Evolutionary conservation across 108 stramenopile genomes (phyloP).

Genomic region (Cyclotella atomus): DNA sequence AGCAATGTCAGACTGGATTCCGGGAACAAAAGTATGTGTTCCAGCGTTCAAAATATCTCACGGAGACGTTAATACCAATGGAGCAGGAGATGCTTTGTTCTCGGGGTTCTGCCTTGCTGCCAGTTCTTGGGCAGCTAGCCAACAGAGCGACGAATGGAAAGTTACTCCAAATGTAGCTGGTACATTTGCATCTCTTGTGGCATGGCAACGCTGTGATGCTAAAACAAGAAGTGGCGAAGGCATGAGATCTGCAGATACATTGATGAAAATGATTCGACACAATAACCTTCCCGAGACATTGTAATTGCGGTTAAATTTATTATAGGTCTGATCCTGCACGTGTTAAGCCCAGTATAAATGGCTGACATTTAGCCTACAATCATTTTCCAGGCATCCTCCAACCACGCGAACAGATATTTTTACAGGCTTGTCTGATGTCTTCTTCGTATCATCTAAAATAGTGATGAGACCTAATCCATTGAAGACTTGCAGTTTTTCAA

Average conservation of each 20-base stretch:
- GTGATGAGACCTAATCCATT: constrained; percentile 44
- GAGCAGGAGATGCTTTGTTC: constrained; percentile 56
- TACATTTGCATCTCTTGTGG: constrained; percentile 43
- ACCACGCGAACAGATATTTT: constrained; percentile 68
- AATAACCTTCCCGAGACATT: constrained; percentile 25
- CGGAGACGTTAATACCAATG: constrained; percentile 47
- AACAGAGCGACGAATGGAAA: constrained; percentile 20
- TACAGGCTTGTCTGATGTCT: constrained; percentile 56
- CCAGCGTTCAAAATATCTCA: constrained; percentile 44
- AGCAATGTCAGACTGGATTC: constrained; percentile 31
- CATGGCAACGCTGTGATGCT: constrained; percentile 42
- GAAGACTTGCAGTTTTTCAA: constrained; percentile 43
- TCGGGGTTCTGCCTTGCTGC: constrained; percentile 53
- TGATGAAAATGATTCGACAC: constrained; percentile 30
- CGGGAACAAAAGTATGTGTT: constrained; percentile 32
- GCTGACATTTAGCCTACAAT: constrained; percentile 51
- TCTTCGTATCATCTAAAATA: constrained; percentile 66
- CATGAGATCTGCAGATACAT: constrained; percentile 38
- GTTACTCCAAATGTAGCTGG: constrained; percentile 30
- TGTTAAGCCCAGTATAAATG: constrained; percentile 70
- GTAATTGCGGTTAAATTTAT: background rate
- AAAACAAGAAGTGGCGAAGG: constrained; percentile 43
- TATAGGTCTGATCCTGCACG: background rate
- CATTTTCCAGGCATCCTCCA: constrained; percentile 44
- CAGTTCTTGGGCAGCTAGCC: constrained; percentile 32